Conservation (phyloP, 1,284 basidiomycete species). For the Mycosarcoma mackinlayi region DNA sequence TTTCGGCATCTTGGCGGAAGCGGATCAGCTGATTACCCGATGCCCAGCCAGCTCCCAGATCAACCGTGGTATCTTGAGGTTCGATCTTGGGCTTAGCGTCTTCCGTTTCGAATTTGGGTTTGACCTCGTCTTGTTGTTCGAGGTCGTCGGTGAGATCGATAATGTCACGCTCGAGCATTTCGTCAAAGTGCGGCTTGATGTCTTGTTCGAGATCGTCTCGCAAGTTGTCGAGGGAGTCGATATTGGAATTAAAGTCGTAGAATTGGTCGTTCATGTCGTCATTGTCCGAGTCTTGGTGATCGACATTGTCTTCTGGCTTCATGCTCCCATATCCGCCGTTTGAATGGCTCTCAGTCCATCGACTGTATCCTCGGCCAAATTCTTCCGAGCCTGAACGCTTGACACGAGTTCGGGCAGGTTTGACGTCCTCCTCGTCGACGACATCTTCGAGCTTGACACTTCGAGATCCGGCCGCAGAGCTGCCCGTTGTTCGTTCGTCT, state of each 20-base stretch:
- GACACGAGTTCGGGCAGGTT: constrained; percentile 20
- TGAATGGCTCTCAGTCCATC: constrained; percentile 8
- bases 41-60: constrained; percentile 29
- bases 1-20: constrained; percentile 46
- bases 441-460: constrained; percentile 50
- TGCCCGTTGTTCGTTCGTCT: not conserved
- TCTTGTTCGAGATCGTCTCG: constrained; percentile 18
- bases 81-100: constrained; percentile 15
- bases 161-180: constrained; percentile 14
- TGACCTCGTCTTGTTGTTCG: constrained; percentile 9
- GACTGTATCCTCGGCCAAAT: not conserved
- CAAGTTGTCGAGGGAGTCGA: not conserved
- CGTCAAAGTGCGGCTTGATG: constrained; percentile 32
- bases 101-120: constrained; percentile 29
- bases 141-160: constrained; percentile 21
- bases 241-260: constrained; percentile 9
- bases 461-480: constrained; percentile 1
- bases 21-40: constrained; percentile 42
- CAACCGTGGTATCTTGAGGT: constrained; percentile 12
- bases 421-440: constrained; percentile 27
- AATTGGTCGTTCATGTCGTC: constrained; percentile 19
- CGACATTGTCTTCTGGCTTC: constrained; percentile 4
- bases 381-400: constrained; percentile 29
- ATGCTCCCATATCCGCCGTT: not conserved
- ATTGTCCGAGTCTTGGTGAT: constrained; percentile 12